Evolutionary conservation across 2,329 filamentous ascomycete species (phyloP).

Genomic region (Orbilia ellipsospora): DNA sequence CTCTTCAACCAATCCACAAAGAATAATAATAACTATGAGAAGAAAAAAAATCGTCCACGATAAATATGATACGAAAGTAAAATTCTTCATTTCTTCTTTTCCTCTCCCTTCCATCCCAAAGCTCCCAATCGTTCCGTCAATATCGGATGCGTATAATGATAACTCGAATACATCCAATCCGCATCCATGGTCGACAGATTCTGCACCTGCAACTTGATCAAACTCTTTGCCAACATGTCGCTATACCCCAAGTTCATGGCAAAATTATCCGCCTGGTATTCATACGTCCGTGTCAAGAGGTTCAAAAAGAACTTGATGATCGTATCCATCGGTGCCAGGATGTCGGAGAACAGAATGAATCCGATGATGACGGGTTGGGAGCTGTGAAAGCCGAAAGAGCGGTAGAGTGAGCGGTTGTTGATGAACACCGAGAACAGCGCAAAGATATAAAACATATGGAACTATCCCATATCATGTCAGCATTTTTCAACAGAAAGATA

Average conservation of each 20-base stretch:
- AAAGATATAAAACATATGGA: constrained; percentile 96
- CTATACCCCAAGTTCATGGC: constrained; percentile 86
- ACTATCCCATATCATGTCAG: constrained; percentile 66
- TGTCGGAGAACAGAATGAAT: constrained; percentile 96
- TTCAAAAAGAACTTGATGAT: constrained; percentile 96
- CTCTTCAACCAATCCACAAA: neutral
- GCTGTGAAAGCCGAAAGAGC: constrained; percentile 86
- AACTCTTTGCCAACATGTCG: constrained; percentile 81
- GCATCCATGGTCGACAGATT: constrained; percentile 99
- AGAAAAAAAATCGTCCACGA: constrained; percentile 60
- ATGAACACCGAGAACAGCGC: constrained; percentile 96
- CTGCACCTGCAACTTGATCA: constrained; percentile 98
- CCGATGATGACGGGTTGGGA: constrained; percentile 94
- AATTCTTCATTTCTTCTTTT: constrained; percentile 62
- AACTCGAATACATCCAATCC: constrained; percentile 97
- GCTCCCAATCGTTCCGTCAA: constrained; percentile 91
- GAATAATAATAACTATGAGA: neutral
- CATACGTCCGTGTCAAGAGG: constrained; percentile 89
- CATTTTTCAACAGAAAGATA: constrained; percentile 27
- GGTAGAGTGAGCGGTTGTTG: constrained; percentile 90
- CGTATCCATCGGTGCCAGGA: constrained; percentile 93
- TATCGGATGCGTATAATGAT: constrained; percentile 98
- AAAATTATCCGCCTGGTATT: constrained; percentile 95
- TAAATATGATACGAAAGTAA: constrained; percentile 6
- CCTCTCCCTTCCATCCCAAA: constrained; percentile 82